Conservation (phyloP, 169 alveolate genomes). For the Babesia bovis region DNA sequence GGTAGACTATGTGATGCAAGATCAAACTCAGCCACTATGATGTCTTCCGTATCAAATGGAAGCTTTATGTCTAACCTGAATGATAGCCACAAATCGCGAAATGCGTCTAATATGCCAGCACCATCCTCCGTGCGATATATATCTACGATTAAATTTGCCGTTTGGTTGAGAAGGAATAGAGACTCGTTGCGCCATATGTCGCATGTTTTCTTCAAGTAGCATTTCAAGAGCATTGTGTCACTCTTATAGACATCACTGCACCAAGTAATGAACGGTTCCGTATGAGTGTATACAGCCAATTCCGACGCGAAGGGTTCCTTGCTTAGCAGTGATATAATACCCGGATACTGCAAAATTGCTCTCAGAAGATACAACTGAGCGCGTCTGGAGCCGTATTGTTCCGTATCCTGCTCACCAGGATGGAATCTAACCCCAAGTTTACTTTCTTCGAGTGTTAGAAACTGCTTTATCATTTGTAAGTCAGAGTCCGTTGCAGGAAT, state of each 20-base stretch:
- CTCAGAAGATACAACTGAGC: constrained; percentile 33
- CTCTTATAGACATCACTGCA: background rate
- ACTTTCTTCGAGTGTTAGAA: constrained; percentile 21
- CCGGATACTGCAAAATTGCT: constrained; percentile 50
- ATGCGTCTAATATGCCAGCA: constrained; percentile 9
- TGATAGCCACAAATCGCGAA: constrained; percentile 43
- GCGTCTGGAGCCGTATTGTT: constrained; percentile 2
- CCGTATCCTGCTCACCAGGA: constrained; percentile 18
- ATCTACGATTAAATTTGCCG: constrained; percentile 45
- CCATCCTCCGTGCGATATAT: constrained; percentile 24
- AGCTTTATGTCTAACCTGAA: constrained; percentile 23
- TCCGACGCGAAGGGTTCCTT: constrained; percentile 14
- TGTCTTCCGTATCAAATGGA: constrained; percentile 3
- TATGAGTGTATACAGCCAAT: background rate
- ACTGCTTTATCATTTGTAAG: constrained; percentile 18
- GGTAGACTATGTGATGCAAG: constrained; percentile 52
- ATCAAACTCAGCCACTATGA: constrained; percentile 53
- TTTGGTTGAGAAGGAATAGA: constrained; percentile 15
- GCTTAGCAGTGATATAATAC: constrained; percentile 17
- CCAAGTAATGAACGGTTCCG: constrained; percentile 41
- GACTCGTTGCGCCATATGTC: constrained; percentile 52
- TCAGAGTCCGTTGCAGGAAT: constrained; percentile 2
- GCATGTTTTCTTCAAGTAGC: constrained; percentile 47
- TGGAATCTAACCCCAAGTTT: constrained; percentile 15
- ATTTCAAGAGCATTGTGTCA: constrained; percentile 14